Base-by-base conservation (phyloP, 805 yeast species). In the Lachancea nothofagi region DNA sequence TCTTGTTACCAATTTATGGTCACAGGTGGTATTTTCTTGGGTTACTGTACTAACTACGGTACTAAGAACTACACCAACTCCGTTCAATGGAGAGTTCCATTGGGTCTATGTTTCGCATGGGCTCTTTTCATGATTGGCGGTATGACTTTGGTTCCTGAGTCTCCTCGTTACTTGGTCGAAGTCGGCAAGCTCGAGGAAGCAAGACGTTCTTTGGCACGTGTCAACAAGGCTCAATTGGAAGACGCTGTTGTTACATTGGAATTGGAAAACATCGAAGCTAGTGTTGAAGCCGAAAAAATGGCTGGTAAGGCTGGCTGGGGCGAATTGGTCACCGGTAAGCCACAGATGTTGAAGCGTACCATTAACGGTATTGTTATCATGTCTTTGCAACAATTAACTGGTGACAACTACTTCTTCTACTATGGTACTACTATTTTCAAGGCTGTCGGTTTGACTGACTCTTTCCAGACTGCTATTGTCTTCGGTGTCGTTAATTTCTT, bases 71-170 rank as follows among this genome's bases (percentile, higher is more conserved):
- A 55, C 44, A 15, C 35, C 17, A 48, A 53, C 80, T 50, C 57
- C 14, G 86, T 64, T 5, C 83, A 78, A 64, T 81, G 88, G 87
- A 78, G 87, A 74, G 71, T 80, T 49, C 84, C 83, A 37, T 66
- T 80, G 55, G 81, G 81, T 41, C 59, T 77, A 46, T 68, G 71
- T 49, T 71, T 71, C 49, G 64, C 65, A 19, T 72, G 73, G 71
- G 69, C 69, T 27, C 33, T 65, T 18, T 42, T 62, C 36, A 54
- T 65, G 65, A 44, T 63, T 32, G 46, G 43, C 14, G 68, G 62
- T 47, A 61, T 65, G 64, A 43, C 51, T n/a, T 70, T 72, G 50
- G 78, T 80, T 74, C 87, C 87, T 33, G 88, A 81, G 66, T 78
- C 86, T 15, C 84, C 87, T 50, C 70, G 87, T 63, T 81, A 59